phyloP scores from a whole-genome alignment of 306 rosid genomes.

The Prunus armeniaca region DNA sequence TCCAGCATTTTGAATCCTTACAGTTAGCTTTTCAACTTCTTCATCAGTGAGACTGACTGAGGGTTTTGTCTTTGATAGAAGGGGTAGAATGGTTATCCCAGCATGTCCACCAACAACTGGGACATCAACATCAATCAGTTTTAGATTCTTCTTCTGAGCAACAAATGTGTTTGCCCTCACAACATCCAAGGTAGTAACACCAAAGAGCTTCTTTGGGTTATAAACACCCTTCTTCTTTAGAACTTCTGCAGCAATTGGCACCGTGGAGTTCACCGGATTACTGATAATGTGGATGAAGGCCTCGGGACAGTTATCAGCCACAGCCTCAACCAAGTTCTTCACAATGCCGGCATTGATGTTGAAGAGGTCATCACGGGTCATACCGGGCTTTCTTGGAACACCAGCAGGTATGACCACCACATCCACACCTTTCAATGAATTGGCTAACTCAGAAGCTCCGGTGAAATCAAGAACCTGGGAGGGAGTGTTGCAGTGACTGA shows the following conservation, averaged over 20 bases:
- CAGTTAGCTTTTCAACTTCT: slow-evolving; percentile 71
- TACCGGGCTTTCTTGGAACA: slow-evolving; percentile 95
- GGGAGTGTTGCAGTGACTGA: slow-evolving; percentile 97
- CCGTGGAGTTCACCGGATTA: slow-evolving; percentile 92
- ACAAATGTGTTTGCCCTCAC: slow-evolving; percentile 99
- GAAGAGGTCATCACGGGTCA: slow-evolving; percentile 98
- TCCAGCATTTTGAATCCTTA: slow-evolving; percentile 92
- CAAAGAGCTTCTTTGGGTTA: slow-evolving; percentile 92
- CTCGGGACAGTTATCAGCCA: slow-evolving; percentile 88
- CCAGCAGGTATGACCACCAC: slow-evolving; percentile 98
- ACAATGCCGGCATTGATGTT: slow-evolving; percentile 95
- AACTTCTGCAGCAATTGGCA: slow-evolving; percentile 91
- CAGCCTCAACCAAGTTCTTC: slow-evolving; percentile 74
- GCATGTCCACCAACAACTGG: slow-evolving; percentile 98
- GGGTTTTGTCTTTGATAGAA: slow-evolving; percentile 83
- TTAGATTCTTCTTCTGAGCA: slow-evolving; percentile 86
- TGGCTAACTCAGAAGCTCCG: slow-evolving; percentile 63
- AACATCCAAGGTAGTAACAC: slow-evolving; percentile 92
- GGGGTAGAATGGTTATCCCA: slow-evolving; percentile 88
- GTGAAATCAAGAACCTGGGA: slow-evolving; percentile 83
- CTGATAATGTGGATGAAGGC: slow-evolving; percentile 90
- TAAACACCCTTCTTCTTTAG: slow-evolving; percentile 87
- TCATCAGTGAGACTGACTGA: slow-evolving; percentile 66
- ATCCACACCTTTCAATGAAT: slow-evolving; percentile 66
- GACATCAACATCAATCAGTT: slow-evolving; percentile 93